Conservation (phyloP, 2,329 filamentous ascomycete species). For the Pestalotiopsis fici region DNA sequence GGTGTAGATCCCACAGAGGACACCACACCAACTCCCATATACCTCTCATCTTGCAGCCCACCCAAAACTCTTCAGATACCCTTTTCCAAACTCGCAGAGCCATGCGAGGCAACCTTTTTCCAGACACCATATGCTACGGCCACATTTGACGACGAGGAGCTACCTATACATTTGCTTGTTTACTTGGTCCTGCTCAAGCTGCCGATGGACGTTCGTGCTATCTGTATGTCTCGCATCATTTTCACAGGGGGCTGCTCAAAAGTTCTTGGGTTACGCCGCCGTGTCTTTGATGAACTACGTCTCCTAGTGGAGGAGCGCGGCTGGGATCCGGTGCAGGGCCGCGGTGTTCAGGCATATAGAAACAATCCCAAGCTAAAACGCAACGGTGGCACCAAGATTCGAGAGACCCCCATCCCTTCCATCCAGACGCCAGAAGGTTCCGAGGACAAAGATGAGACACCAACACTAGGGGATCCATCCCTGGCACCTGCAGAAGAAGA, state of each 20-base stretch:
- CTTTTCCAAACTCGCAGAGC: conserved; percentile 70
- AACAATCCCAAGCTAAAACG: conserved; percentile 44
- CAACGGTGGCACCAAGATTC: neutral
- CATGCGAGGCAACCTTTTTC: conserved; percentile 77
- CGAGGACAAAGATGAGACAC: conserved; percentile 20
- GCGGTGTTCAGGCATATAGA: conserved; percentile 59
- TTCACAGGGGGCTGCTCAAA: conserved; percentile 81
- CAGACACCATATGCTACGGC: conserved; percentile 48
- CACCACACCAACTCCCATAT: conserved; percentile 40
- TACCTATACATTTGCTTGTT: conserved; percentile 74
- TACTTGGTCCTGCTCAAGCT: conserved; percentile 76
- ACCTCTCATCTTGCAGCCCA: conserved; percentile 46
- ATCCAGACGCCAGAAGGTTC: conserved; percentile 8
- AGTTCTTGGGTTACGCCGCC: conserved; percentile 76
- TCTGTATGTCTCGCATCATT: conserved; percentile 87
- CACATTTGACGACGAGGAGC: conserved; percentile 84
- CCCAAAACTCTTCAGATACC: conserved; percentile 63
- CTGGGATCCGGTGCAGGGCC: conserved; percentile 77
- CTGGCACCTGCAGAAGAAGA: conserved; percentile 52
- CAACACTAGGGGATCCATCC: conserved; percentile 34
- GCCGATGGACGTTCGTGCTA: conserved; percentile 77
- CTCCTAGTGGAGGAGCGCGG: conserved; percentile 66
- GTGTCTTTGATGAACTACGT: conserved; percentile 75
- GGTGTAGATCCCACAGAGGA: conserved; percentile 29
- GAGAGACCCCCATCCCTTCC: conserved; percentile 17